phyloP scores from a whole-genome alignment of 805 yeast genomes.

The Wickerhamiella occidentalis region DNA sequence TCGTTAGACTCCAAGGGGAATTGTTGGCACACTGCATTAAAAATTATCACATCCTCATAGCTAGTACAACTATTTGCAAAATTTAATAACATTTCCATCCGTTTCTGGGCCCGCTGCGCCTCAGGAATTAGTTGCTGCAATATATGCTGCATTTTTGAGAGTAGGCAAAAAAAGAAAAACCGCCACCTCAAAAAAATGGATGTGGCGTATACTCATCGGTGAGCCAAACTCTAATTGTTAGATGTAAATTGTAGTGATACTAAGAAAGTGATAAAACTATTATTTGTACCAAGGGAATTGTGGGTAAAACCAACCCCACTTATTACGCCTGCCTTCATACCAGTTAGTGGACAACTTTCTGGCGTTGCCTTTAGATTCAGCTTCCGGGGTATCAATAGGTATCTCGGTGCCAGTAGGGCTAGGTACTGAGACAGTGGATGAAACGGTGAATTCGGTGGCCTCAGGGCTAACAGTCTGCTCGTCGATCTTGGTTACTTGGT shows the following conservation, averaged over 20 bases:
- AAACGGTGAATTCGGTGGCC: neutral
- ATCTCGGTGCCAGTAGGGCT: neutral
- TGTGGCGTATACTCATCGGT: too few relatives aligned
- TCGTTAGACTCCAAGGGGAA: neutral
- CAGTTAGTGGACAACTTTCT: too few relatives aligned
- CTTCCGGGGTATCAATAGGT: too few relatives aligned
- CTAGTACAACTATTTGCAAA: neutral
- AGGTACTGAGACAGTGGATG: neutral
- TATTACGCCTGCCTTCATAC: too few relatives aligned
- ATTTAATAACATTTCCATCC: neutral
- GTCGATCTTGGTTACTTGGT: neutral
- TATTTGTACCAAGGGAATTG: too few relatives aligned
- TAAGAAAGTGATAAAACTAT: too few relatives aligned
- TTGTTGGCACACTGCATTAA: neutral
- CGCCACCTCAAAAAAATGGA: neutral
- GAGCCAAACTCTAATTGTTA: too few relatives aligned
- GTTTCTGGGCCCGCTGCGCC: neutral
- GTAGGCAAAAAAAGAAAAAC: neutral
- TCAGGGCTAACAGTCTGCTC: neutral
- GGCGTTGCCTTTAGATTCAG: too few relatives aligned
- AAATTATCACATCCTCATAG: conserved; percentile 2
- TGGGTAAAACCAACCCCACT: too few relatives aligned
- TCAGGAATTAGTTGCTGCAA: neutral
- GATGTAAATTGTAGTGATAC: too few relatives aligned
- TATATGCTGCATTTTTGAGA: neutral